A percentile compares a stretch with the other conserved stretches of the same genome.
phyloP scores from a whole-genome alignment of 2,329 filamentous ascomycete species.

The Exophiala alcalophila region DNA sequence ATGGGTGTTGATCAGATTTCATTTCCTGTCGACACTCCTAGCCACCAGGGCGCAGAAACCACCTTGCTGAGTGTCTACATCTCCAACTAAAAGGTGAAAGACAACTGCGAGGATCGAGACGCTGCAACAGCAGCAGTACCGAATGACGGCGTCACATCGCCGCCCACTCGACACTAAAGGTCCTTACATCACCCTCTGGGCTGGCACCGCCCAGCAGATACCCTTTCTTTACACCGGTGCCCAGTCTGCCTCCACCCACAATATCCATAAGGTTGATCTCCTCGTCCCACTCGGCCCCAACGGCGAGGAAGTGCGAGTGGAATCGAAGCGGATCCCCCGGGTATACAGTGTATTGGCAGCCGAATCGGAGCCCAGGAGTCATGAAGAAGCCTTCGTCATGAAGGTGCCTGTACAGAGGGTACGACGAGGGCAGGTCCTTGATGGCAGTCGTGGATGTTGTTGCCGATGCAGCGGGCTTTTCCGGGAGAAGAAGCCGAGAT shows the following conservation, averaged over 20 bases:
- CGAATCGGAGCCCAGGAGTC: conserved; percentile 89
- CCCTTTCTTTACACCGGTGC: conserved; percentile 94
- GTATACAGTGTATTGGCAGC: conserved; percentile 90
- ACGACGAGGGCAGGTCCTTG: conserved; percentile 51
- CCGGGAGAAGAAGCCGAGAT: conserved; percentile 46
- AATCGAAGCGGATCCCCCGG: conserved; percentile 92
- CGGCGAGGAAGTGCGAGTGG: conserved; percentile 89
- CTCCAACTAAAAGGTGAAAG: too few species aligned
- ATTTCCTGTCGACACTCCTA: too few species aligned
- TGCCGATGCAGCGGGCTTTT: conserved; percentile 30
- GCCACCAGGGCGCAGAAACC: too few species aligned
- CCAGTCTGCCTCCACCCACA: conserved; percentile 79
- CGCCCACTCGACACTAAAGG: conserved; percentile 90
- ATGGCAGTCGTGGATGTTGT: conserved; percentile 27
- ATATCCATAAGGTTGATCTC: conserved; percentile 80
- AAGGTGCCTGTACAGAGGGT: conserved; percentile 76
- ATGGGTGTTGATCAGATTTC: too few species aligned
- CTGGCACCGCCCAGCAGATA: conserved; percentile 73
- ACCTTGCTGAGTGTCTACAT: too few species aligned
- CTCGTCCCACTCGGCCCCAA: conserved; percentile 82
- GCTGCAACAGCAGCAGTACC: too few species aligned
- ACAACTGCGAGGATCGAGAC: too few species aligned
- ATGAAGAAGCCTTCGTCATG: conserved; percentile 79
- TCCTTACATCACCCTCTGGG: conserved; percentile 49
- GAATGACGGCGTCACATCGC: conserved; percentile 69